Conservation (phyloP, 495 filamentous ascomycete species). For the Penicillium ochrochloron region DNA sequence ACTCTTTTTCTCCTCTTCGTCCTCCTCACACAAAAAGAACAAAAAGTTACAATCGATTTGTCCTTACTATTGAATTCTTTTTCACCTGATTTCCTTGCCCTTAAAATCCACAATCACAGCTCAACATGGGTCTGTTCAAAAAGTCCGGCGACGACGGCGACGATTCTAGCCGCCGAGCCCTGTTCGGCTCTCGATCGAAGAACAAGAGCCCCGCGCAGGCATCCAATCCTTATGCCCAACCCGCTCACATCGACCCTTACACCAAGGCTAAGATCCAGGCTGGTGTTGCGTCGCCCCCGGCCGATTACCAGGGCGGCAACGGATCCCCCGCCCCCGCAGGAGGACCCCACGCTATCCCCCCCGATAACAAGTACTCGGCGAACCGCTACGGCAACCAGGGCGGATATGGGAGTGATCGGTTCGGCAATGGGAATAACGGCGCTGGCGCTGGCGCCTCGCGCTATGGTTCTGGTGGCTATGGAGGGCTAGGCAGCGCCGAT, state of each 20-base stretch:
- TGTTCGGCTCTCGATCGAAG: conserved; percentile 65
- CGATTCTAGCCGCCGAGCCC: conserved; percentile 59
- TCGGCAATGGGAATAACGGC: conserved; percentile 45
- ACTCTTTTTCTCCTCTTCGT: conserved; percentile 21
- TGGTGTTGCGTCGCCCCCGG: conserved; percentile 47
- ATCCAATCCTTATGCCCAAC: conserved; percentile 71
- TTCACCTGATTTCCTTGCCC: background rate
- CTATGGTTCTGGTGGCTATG: conserved; percentile 72
- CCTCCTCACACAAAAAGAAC: conserved; percentile 3
- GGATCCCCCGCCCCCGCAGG: conserved; percentile 29
- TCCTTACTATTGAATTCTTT: conserved; percentile 6
- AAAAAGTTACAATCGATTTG: conserved; percentile 1
- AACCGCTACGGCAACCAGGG: conserved; percentile 65
- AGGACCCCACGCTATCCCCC: conserved; percentile 41
- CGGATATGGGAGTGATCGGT: conserved; percentile 69
- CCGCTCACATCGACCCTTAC: conserved; percentile 63
- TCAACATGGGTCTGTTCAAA: conserved; percentile 65
- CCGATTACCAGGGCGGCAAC: conserved; percentile 40
- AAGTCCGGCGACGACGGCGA: conserved; percentile 66
- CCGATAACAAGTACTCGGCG: conserved; percentile 55
- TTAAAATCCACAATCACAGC: background rate
- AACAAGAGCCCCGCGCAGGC: conserved; percentile 59
- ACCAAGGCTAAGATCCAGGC: conserved; percentile 60
- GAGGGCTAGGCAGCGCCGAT: conserved; percentile 63
- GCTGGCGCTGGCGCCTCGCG: conserved; percentile 39